phyloP scores from a whole-genome alignment of 1,284 basidiomycete genomes.

The Omphalotus olearius region DNA sequence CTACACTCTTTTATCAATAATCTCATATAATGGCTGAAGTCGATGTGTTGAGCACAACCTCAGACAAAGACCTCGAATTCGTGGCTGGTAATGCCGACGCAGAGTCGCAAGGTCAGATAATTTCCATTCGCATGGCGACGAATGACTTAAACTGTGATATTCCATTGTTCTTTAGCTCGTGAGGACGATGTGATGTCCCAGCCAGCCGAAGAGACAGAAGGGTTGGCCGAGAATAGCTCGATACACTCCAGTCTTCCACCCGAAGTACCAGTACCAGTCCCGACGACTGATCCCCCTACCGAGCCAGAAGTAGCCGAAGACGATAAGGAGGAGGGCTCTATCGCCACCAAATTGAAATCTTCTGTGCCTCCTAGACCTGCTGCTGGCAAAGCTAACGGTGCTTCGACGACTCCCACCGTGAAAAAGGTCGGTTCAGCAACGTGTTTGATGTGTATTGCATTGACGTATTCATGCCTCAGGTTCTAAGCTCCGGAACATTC shows the following conservation, averaged over 20 bases:
- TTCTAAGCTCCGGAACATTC: conserved; percentile 65
- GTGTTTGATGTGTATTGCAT: conserved; percentile 24
- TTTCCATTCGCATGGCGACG: conserved; percentile 33
- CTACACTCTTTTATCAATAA: conserved; percentile 23
- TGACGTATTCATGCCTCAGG: conserved; percentile 37
- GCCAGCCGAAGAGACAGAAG: conserved; percentile 15
- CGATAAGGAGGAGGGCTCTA: conserved; percentile 10
- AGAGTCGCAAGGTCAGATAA: conserved; percentile 8
- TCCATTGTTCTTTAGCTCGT: conserved; percentile 1
- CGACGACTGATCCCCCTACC: conserved; percentile 10
- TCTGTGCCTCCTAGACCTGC: conserved; percentile 31
- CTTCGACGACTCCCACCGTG: conserved; percentile 48
- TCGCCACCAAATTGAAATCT: conserved; percentile 17
- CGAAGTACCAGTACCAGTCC: conserved; percentile 14
- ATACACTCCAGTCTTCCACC: conserved; percentile 7
- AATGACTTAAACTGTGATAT: conserved; percentile 28
- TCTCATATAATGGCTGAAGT: conserved; percentile 39
- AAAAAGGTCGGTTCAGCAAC: conserved; percentile 53
- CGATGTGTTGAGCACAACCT: conserved; percentile 29
- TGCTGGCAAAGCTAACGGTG: conserved; percentile 39
- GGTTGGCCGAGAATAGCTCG: not conserved
- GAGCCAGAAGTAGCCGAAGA: conserved; percentile 9
- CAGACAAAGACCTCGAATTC: conserved; percentile 19
- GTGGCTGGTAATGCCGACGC: conserved; percentile 20
- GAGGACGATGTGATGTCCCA: conserved; percentile 22